Conservation (phyloP, 306 rosid genomes). For the Abrus pulchellus region DNA sequence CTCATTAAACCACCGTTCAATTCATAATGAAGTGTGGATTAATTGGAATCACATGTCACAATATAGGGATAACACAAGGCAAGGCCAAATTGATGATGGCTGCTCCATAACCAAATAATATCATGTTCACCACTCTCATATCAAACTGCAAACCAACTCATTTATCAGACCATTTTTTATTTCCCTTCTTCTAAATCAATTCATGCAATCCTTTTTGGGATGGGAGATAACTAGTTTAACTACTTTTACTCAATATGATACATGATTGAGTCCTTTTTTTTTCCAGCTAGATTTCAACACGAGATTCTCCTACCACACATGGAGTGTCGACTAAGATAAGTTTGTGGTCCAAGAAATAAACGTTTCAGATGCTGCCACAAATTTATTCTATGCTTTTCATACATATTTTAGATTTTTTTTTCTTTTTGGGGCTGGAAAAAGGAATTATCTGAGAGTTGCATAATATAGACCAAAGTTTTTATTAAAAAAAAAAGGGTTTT, state of each 20-base stretch:
- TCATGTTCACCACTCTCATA: slow-evolving; percentile 10
- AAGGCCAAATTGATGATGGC: slow-evolving; percentile 13
- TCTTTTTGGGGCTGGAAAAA: background rate
- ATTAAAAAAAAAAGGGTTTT: no score
- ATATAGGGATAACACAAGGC: background rate
- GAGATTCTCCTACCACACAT: slow-evolving; percentile 44
- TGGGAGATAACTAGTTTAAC: slow-evolving; percentile 30
- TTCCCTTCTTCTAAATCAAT: slow-evolving; percentile 18
- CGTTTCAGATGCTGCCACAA: background rate
- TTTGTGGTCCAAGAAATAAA: slow-evolving; percentile 50
- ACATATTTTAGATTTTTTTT: no score
- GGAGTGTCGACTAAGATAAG: slow-evolving; percentile 34
- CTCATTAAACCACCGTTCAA: background rate
- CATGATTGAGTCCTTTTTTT: background rate
- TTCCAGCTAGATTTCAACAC: slow-evolving; percentile 11
- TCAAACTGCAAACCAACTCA: background rate
- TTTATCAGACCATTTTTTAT: background rate
- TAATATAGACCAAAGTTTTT: background rate
- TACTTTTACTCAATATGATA: background rate
- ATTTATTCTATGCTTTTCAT: background rate
- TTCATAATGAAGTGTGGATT: background rate
- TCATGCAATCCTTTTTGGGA: slow-evolving; percentile 6
- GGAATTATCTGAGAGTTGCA: background rate
- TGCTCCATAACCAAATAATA: background rate
- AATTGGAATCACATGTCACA: slow-evolving; percentile 21